These are phyloP conservation scores for sorghum (Sorghum bicolor) DNA, from an alignment of 176 grass and related monocot species.

Conservation along the genomic window DNA sequence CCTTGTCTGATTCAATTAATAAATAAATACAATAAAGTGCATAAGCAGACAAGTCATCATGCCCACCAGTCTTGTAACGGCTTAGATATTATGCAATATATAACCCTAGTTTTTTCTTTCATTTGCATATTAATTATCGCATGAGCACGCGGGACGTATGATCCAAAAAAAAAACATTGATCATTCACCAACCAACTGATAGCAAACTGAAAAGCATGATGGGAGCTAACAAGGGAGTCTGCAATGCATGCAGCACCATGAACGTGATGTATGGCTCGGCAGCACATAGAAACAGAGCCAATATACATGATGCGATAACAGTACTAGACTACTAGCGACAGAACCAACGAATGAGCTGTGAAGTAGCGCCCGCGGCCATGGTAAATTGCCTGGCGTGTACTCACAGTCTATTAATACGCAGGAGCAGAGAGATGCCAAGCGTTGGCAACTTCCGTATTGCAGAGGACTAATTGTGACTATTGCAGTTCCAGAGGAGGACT, in stretches of 20 bases:
- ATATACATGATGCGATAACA: background rate
- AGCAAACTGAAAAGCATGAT: background rate
- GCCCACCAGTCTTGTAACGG: background rate
- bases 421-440: background rate
- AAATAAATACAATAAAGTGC: background rate
- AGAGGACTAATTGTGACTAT: background rate
- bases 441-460: background rate
- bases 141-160: background rate
- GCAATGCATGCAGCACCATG: background rate
- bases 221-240: background rate
- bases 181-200: background rate
- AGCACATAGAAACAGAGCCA: background rate
- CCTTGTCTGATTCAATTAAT: background rate
- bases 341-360: background rate
- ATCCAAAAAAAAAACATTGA: background rate
- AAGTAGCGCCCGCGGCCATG: rapidly evolving
- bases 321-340: background rate
- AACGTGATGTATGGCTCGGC: too few species aligned
- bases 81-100: background rate
- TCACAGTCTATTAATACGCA: background rate
- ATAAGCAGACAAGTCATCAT: background rate
- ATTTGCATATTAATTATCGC: too few species aligned
- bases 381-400: background rate
- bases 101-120: background rate
- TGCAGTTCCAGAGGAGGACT: background rate